Conservation (phyloP, 371 early-diverging fungal genomes). For the Batkoa obscura region DNA sequence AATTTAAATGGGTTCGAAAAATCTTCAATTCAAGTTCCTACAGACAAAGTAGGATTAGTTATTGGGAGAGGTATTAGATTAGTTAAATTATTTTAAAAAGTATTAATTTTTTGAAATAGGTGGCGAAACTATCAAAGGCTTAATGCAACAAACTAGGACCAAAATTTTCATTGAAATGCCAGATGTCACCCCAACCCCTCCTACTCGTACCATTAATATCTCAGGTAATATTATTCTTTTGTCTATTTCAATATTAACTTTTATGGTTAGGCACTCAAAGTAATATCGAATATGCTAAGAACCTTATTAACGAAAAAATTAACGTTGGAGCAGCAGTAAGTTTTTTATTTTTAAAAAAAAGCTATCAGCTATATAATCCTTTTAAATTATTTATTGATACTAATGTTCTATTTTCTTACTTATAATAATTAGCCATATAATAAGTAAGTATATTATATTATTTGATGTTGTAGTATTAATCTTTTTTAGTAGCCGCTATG, state of each 20-base stretch:
- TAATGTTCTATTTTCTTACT: too few relatives aligned
- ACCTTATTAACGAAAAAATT: slow-evolving; percentile 11
- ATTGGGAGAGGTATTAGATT: slow-evolving; percentile 50
- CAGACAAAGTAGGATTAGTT: slow-evolving; percentile 53
- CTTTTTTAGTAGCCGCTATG: too few relatives aligned
- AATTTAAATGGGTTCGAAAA: slow-evolving; percentile 7
- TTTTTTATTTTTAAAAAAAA: background rate
- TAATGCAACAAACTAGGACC: slow-evolving; percentile 68
- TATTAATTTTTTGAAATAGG: slow-evolving; percentile 15
- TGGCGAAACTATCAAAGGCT: slow-evolving; percentile 68
- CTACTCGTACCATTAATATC: slow-evolving; percentile 12
- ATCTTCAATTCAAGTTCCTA: slow-evolving; percentile 19
- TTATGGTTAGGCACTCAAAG: slow-evolving; percentile 10
- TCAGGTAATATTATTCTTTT: slow-evolving; percentile 7
- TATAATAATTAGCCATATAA: too few relatives aligned
- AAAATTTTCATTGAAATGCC: slow-evolving; percentile 51
- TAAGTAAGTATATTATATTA: too few relatives aligned
- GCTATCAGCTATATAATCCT: background rate
- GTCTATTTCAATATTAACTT: slow-evolving; percentile 2
- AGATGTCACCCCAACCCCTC: slow-evolving; percentile 17
- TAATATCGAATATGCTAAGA: slow-evolving; percentile 8
- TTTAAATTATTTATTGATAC: too few relatives aligned
- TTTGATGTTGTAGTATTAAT: too few relatives aligned
- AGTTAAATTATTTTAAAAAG: background rate
- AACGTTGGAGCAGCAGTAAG: slow-evolving; percentile 5